Evolutionary conservation across 441 rosid species (phyloP).

Genomic region (Isatis lusitanica): DNA sequence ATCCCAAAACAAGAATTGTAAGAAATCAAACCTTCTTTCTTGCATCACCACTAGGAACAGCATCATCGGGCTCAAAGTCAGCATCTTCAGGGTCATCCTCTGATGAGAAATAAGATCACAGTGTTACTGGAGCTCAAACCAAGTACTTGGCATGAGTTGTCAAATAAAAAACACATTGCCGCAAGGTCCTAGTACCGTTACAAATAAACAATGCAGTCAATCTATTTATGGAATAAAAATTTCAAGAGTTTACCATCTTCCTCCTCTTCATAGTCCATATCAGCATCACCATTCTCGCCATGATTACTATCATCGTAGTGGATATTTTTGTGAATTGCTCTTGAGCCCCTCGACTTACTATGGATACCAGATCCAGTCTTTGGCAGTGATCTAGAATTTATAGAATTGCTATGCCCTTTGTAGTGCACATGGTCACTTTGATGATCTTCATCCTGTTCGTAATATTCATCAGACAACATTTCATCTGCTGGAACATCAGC

Average conservation of each 20-base stretch:
- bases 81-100: constrained; percentile 98
- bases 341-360: constrained; percentile 59
- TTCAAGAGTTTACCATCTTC: constrained; percentile 70
- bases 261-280: constrained; percentile 78
- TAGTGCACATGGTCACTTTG: constrained; percentile 74
- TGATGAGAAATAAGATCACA: constrained; percentile 46
- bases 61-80: constrained; percentile 85
- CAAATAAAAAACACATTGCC: neutral
- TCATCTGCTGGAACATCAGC: constrained; percentile 95
- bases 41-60: constrained; percentile 41
- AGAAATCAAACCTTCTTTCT: constrained; percentile 57
- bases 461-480: constrained; percentile 99
- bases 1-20: constrained; percentile 6
- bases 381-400: constrained; percentile 53
- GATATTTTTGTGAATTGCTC: constrained; percentile 42
- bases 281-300: constrained; percentile 56
- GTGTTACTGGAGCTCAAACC: constrained; percentile 28
- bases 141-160: neutral
- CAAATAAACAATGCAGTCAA: constrained; percentile 8
- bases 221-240: constrained; percentile 5
- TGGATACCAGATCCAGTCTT: constrained; percentile 48
- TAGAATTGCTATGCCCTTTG: constrained; percentile 55
- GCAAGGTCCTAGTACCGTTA: neutral
- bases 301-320: constrained; percentile 40
- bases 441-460: constrained; percentile 98